A percentile compares a stretch with the other conserved stretches of the same genome.
These are phyloP conservation scores for Maudiozyma barnettii DNA, from an alignment of 805 yeast species.

Conservation along the genomic window DNA sequence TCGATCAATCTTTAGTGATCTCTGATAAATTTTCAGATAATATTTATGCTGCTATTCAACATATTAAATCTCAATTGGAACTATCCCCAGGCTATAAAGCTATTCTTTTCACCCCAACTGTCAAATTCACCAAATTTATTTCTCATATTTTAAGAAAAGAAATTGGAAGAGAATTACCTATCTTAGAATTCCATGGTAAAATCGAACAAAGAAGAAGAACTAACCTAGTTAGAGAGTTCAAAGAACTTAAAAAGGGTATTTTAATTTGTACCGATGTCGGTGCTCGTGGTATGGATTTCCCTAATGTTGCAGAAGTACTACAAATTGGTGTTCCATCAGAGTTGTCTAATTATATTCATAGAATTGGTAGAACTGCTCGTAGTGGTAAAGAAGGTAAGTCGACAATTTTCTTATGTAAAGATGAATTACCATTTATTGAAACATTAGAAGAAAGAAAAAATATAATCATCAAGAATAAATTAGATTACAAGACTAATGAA, in stretches of 20 bases:
- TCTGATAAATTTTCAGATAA: conserved; percentile 49
- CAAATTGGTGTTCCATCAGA: conserved; percentile 74
- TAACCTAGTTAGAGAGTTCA: conserved; percentile 45
- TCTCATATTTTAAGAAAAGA: conserved; percentile 33
- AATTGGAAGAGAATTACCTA: conserved; percentile 23
- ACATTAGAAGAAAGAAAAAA: conserved; percentile 42
- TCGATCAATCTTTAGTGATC: conserved; percentile 54
- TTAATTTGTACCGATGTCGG: conserved; percentile 86
- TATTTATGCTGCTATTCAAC: conserved; percentile 47
- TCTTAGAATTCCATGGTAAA: conserved; percentile 58
- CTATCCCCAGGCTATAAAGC: conserved; percentile 51
- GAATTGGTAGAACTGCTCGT: conserved; percentile 94
- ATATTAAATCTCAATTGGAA: conserved; percentile 35
- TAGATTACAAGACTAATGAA: conserved; percentile 33
- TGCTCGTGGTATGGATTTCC: conserved; percentile 95
- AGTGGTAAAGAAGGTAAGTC: conserved; percentile 78
- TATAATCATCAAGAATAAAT: conserved; percentile 41
- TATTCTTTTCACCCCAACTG: conserved; percentile 75
- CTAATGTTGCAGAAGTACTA: conserved; percentile 72
- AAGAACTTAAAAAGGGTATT: conserved; percentile 40
- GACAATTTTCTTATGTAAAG: conserved; percentile 43
- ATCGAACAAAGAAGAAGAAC: conserved; percentile 63
- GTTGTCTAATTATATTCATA: conserved; percentile 75
- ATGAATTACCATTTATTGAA: conserved; percentile 48
- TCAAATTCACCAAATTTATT: conserved; percentile 53